Conservation (phyloP, 148 eudicot species). For the Fallopia convolvulus region DNA sequence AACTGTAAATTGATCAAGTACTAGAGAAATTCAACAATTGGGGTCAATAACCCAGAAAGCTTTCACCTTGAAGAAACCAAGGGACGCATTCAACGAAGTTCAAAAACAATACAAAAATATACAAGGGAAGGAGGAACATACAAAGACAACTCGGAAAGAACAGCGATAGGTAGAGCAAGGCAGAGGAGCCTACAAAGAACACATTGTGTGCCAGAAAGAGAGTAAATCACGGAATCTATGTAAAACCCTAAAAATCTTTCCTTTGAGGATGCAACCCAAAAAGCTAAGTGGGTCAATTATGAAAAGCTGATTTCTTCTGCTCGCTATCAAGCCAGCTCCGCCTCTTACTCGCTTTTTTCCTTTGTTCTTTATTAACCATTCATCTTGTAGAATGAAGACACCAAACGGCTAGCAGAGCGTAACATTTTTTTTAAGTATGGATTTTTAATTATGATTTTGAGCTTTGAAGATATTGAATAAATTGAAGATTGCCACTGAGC, state of each 20-base stretch:
- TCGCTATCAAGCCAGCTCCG: not conserved
- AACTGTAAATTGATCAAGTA: not conserved
- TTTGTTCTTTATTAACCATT: not conserved
- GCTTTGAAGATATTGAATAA: not conserved
- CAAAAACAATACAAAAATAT: not conserved
- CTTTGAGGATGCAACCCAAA: not conserved
- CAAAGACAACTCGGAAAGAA: not conserved
- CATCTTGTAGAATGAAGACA: not conserved
- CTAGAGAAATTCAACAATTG: not conserved
- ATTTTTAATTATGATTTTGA: not conserved
- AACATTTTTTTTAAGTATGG: not conserved
- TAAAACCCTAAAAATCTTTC: slow-evolving; percentile 9
- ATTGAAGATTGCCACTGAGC: not conserved
- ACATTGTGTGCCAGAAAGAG: not conserved
- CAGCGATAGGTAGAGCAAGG: not conserved
- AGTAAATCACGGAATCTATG: slow-evolving; percentile 3
- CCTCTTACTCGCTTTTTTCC: not conserved
- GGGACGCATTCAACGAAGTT: not conserved
- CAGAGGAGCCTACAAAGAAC: slow-evolving; percentile 9
- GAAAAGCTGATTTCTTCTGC: slow-evolving; percentile 13
- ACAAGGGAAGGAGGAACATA: not conserved
- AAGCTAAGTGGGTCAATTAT: slow-evolving; percentile 5
- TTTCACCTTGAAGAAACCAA: not conserved
- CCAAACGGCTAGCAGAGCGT: slow-evolving; percentile 7
- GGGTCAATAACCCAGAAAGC: not conserved